Conservation (phyloP, 169 alveolate species). For the Besnoitia besnoiti region DNA sequence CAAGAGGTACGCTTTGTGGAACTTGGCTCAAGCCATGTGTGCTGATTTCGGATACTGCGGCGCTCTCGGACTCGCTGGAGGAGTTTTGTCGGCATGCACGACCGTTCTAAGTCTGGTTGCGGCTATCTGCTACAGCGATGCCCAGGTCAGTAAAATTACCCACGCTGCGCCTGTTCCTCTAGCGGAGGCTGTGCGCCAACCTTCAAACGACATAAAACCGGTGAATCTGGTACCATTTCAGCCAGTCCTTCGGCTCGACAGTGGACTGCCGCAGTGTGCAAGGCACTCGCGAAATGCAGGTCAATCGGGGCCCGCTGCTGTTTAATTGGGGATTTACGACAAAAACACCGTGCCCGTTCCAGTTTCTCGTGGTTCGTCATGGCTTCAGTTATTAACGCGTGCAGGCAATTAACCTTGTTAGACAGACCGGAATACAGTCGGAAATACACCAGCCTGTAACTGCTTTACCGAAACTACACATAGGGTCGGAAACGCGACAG, state of each 20-base stretch:
- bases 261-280: background rate
- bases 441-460: too few species aligned
- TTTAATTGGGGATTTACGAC: too few species aligned
- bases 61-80: slow-evolving; percentile 6
- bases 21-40: background rate
- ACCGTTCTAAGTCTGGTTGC: background rate
- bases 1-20: background rate
- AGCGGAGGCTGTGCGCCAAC: background rate
- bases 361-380: too few species aligned
- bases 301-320: too few species aligned
- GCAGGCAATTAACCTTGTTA: too few species aligned
- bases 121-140: background rate
- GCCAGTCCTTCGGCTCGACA: background rate
- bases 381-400: too few species aligned
- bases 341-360: too few species aligned
- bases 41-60: slow-evolving; percentile 29
- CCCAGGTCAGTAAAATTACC: background rate
- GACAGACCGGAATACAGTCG: too few species aligned
- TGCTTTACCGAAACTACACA: too few species aligned
- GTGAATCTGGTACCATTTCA: background rate
- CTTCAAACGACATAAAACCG: background rate
- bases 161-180: background rate
- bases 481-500: too few species aligned
- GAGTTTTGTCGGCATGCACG: background rate
- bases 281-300: background rate